Conservation (phyloP, 352 stramenopile species). For the Thraustochytrium sp. region DNA sequence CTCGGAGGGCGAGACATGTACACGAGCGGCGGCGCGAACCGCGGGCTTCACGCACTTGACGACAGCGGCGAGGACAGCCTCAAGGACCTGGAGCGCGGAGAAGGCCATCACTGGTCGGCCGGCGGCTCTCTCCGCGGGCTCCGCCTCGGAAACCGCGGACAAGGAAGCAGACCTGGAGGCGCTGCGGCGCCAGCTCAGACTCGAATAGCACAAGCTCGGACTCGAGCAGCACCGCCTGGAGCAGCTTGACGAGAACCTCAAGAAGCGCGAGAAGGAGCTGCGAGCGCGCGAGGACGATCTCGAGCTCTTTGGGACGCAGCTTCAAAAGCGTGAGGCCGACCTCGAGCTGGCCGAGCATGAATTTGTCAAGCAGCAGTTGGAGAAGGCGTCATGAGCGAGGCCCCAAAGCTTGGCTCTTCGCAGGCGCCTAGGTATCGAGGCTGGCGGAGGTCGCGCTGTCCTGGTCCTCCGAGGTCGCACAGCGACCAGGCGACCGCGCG, state of each 20-base stretch:
- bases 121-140: no score
- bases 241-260: neutral
- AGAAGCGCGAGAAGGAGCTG: neutral
- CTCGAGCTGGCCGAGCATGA: neutral
- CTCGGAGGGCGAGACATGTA: neutral
- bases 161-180: neutral
- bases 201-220: neutral
- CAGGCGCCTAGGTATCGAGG: no score
- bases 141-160: neutral
- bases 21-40: neutral
- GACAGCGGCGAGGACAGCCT: neutral
- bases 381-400: no score
- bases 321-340: neutral
- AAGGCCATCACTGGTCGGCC: neutral
- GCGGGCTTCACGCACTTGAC: neutral
- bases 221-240: neutral
- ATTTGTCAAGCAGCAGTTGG: neutral
- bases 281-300: neutral
- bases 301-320: neutral
- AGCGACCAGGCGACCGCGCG: no score
- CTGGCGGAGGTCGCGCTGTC: no score
- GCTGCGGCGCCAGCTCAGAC: neutral
- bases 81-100: neutral
- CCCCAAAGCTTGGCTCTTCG: no score
- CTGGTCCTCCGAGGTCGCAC: no score